A percentile compares a stretch with the other conserved stretches of the same genome.
Conservation (phyloP, 2,329 filamentous ascomycete species). For the Trichoderma guizhouense region DNA sequence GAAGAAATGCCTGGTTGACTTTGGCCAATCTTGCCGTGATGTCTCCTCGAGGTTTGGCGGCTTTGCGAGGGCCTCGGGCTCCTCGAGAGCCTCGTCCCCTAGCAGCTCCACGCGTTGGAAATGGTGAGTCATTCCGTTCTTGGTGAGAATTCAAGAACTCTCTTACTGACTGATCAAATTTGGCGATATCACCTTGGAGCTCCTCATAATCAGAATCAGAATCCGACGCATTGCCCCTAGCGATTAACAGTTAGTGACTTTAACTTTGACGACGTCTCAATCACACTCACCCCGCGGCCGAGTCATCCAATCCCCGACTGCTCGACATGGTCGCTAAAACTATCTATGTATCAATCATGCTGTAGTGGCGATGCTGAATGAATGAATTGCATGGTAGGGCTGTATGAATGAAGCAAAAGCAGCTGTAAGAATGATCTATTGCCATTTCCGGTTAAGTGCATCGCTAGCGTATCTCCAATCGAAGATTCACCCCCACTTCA, state of each 20-base stretch:
- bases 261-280: background rate
- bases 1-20: constrained; percentile 66
- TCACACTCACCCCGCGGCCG: background rate
- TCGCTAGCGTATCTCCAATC: background rate
- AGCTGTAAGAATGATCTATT: background rate
- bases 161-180: constrained; percentile 41
- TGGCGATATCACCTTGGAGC: constrained; percentile 42
- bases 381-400: background rate
- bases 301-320: background rate
- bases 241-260: background rate
- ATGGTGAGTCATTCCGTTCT: constrained; percentile 25
- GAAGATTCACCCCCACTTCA: background rate
- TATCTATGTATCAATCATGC: background rate
- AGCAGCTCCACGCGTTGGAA: constrained; percentile 22
- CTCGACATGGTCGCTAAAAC: background rate
- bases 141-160: constrained; percentile 40
- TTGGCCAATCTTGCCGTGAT: constrained; percentile 65
- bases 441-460: background rate
- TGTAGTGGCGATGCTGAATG: background rate
- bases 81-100: constrained; percentile 37
- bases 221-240: constrained; percentile 35
- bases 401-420: background rate
- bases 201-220: constrained; percentile 45
- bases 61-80: constrained; percentile 51
- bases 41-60: constrained; percentile 65